Evolutionary conservation across 1,139 yeast species (phyloP).

Genomic region (Pichia sp.): DNA sequence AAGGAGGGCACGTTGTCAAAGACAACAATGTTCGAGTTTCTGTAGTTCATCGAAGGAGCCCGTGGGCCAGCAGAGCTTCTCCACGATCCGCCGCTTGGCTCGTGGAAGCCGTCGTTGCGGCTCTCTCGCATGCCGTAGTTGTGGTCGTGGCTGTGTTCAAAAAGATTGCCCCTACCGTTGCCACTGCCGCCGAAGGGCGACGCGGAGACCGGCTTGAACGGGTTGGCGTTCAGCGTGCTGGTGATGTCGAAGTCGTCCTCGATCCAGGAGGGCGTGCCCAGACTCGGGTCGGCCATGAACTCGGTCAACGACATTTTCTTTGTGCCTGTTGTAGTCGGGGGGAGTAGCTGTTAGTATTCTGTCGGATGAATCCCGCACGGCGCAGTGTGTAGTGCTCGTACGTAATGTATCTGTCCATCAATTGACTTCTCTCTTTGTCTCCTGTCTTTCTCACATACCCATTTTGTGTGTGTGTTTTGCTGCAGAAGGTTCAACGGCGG

Average conservation of each 20-base stretch:
- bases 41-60: background rate
- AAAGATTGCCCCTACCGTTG: background rate
- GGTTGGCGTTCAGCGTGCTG: constrained; percentile 9
- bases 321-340: too few species aligned
- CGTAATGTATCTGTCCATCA: too few species aligned
- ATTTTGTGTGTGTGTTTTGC: background rate
- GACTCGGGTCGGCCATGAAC: constrained; percentile 31
- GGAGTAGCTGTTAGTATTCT: background rate
- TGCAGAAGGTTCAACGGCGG: background rate
- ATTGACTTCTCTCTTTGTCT: too few species aligned
- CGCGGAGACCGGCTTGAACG: constrained; percentile 3
- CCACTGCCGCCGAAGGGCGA: constrained; percentile 7
- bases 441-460: background rate
- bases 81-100: constrained; percentile 3
- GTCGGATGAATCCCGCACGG: too few species aligned
- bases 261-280: constrained; percentile 33
- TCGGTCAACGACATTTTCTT: constrained; percentile 33
- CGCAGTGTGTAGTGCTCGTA: too few species aligned
- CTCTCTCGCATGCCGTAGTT: background rate
- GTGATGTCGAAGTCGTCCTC: constrained; percentile 31
- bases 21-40: constrained; percentile 26
- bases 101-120: background rate
- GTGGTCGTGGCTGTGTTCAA: background rate
- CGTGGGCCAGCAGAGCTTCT: background rate
- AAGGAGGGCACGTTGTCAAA: constrained; percentile 29